phyloP scores from a whole-genome alignment of 495 filamentous ascomycete species.

The Clohesyomyces aquaticus region DNA sequence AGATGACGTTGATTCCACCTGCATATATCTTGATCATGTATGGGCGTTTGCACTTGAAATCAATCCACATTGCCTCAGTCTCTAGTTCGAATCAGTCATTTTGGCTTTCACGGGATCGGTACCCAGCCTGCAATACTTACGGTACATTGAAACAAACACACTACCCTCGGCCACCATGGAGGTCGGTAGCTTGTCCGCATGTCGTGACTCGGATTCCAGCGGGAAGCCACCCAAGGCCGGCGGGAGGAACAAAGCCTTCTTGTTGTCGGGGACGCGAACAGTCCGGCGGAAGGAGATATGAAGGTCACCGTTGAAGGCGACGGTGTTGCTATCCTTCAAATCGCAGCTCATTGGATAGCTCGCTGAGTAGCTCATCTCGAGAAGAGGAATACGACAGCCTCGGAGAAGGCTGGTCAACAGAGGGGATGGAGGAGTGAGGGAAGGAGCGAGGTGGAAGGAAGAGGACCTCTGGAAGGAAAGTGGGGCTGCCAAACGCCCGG shows the following conservation, averaged over 20 bases:
- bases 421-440: too few species aligned
- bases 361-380: too few species aligned
- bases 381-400: too few species aligned
- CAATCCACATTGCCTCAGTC: slow-evolving; percentile 35
- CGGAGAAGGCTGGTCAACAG: too few species aligned
- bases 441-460: too few species aligned
- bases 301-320: slow-evolving; percentile 24
- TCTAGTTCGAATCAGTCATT: slow-evolving; percentile 11
- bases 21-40: slow-evolving; percentile 33
- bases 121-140: slow-evolving; percentile 16
- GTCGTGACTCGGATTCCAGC: background rate
- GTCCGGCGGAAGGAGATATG: slow-evolving; percentile 33
- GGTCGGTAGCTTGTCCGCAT: slow-evolving; percentile 10
- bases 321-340: background rate
- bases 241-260: slow-evolving; percentile 13
- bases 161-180: slow-evolving; percentile 23
- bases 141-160: slow-evolving; percentile 30
- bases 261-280: slow-evolving; percentile 33
- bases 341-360: too few species aligned
- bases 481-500: too few species aligned
- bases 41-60: slow-evolving; percentile 5
- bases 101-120: background rate
- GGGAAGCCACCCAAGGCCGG: slow-evolving; percentile 19
- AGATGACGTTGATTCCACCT: slow-evolving; percentile 32
- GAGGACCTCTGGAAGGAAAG: too few species aligned